Conservation (phyloP, 2,329 filamentous ascomycete genomes). For the Blastomyces percursus region DNA sequence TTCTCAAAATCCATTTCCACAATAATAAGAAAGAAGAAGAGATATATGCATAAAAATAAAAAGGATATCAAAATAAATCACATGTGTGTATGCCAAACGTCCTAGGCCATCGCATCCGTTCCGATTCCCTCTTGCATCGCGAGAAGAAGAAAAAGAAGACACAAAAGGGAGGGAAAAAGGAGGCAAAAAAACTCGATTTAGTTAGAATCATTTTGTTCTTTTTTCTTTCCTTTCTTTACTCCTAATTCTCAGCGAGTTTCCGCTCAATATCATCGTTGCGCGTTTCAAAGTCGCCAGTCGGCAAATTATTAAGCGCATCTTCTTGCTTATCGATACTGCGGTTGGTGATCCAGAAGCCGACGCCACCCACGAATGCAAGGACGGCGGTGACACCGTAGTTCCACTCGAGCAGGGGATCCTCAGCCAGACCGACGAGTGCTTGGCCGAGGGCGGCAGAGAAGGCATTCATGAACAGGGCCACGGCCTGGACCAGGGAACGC, state of each 20-base stretch:
- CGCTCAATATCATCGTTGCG: conserved; percentile 4
- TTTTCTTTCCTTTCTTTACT: not conserved
- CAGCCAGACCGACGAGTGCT: conserved; percentile 51
- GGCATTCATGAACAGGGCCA: conserved; percentile 61
- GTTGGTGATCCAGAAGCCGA: conserved; percentile 59
- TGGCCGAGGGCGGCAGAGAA: conserved; percentile 60
- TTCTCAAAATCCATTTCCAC: not conserved
- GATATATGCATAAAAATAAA: not conserved
- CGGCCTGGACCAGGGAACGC: conserved; percentile 60
- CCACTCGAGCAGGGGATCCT: conserved; percentile 58
- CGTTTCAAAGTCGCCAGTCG: conserved; percentile 2
- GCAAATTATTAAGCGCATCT: conserved; percentile 50
- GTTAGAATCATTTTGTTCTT: not conserved
- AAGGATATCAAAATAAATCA: conserved; percentile 1
- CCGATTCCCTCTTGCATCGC: not conserved
- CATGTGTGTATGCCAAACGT: not conserved
- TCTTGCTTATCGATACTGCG: conserved; percentile 54
- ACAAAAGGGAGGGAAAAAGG: too few relatives aligned
- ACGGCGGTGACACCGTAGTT: conserved; percentile 57
- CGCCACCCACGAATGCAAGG: conserved; percentile 51
- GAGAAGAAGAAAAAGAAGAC: not conserved
- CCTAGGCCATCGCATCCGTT: not conserved
- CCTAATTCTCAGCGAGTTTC: not conserved
- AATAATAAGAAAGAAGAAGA: not conserved
- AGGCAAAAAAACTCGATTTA: not conserved